phyloP scores from a whole-genome alignment of 2,329 filamentous ascomycete genomes.

The Phoma sp. region DNA sequence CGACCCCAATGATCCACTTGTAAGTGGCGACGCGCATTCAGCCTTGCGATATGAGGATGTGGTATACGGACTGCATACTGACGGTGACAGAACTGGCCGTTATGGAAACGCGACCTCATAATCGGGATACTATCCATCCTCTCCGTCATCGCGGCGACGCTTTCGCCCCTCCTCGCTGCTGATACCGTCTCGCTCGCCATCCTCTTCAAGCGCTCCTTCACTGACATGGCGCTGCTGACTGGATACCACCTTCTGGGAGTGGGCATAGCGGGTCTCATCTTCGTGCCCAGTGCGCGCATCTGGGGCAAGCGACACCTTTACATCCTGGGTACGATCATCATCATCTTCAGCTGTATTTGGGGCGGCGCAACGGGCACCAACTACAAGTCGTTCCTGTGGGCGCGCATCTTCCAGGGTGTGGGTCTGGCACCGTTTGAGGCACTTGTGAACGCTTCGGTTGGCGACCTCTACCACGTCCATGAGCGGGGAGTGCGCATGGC shows the following conservation, averaged over 20 bases:
- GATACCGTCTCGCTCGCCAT: slow-evolving; percentile 80
- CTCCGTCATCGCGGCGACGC: slow-evolving; percentile 81
- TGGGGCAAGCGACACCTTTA: slow-evolving; percentile 95
- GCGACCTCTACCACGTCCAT: slow-evolving; percentile 90
- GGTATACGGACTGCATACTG: neutral
- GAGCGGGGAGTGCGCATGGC: slow-evolving; percentile 88
- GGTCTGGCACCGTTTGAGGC: slow-evolving; percentile 89
- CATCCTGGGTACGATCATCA: slow-evolving; percentile 74
- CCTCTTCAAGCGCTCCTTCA: slow-evolving; percentile 70
- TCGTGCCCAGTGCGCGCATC: slow-evolving; percentile 84
- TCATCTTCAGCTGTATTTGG: slow-evolving; percentile 79
- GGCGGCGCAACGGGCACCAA: slow-evolving; percentile 70
- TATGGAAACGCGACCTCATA: slow-evolving; percentile 84
- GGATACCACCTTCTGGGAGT: slow-evolving; percentile 87
- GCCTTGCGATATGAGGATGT: neutral
- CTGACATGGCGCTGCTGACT: slow-evolving; percentile 79
- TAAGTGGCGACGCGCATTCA: slow-evolving; percentile 40
- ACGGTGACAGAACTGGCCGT: slow-evolving; percentile 72
- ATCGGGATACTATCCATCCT: slow-evolving; percentile 78
- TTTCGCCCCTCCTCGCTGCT: slow-evolving; percentile 85
- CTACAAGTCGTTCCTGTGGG: slow-evolving; percentile 76
- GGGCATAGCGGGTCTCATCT: slow-evolving; percentile 79
- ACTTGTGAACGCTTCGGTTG: slow-evolving; percentile 85
- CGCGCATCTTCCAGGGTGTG: slow-evolving; percentile 84
- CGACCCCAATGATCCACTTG: slow-evolving; percentile 86